Evolutionary conservation across 345 rosid species (phyloP), one percentile per base, ranked within the genome.

Genomic region (Arabis alpina): DNA sequence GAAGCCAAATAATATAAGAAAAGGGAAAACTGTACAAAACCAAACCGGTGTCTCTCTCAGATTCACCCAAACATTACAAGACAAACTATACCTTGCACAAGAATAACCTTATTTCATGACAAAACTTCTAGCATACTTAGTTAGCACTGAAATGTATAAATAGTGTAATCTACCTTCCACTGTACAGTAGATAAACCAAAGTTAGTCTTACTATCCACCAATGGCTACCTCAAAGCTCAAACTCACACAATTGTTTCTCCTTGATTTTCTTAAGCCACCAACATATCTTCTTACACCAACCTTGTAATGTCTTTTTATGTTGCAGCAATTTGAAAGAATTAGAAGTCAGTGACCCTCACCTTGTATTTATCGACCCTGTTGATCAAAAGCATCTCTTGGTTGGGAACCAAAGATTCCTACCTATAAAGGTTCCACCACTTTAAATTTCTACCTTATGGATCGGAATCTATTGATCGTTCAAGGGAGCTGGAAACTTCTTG

Each of bases 201-300:
- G 43, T 54, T 53, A 53, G 30, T 30, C 51, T 53, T 53, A 34
- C 57, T 54, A 66, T 43, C 42, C 64, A 53, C 54, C 43, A 30
- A 36, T 51, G 72, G 50, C 51, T 58, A 40, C 54, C 42, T n/a
- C 60, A 40, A 66, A 64, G 40, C 67, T 66, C 67, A 66, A 60
- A 50, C 37, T 58, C 77, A 51, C 28, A 66, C 67, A 66, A 32
- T 23, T 52, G 12, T 44, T n/a, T 55, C 15, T 44, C 37, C 37
- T 30, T 49, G 9, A 45, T 47, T 51, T 52, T 32, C 37, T 15
- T 54, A 36, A 19, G 49, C 32, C 51, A 58, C 66, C 39, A 52
- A 24, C 55, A 60, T 24, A 60, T 59, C 73, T 55, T 47, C 44
- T 15, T 28, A 24, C 36, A 43, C 48, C 28, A 61, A 51, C 12